Base-by-base conservation (phyloP, 345 rosid genomes). In the Pugionium dolabratum region DNA sequence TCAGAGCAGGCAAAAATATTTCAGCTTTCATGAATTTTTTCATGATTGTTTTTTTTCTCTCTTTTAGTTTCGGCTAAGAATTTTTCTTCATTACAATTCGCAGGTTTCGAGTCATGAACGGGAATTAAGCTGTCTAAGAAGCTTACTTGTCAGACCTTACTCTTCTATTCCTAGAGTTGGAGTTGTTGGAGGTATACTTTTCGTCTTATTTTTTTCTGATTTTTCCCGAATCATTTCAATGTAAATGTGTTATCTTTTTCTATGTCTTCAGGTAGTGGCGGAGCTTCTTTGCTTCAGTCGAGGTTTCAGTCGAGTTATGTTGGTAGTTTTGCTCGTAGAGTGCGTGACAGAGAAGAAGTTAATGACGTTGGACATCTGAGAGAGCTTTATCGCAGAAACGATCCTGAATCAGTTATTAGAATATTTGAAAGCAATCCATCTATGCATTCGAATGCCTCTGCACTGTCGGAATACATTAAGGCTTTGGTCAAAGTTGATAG, bases 401-500 rank as follows among this genome's bases (percentile, higher is more conserved):
- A 93, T 72, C 92, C 94, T 59, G 97, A 93, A 77, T 87, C 89
- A 28, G 86, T 93, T 53, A 90, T 93, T 73, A 80, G 88, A 72
- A 54, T 79, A 37, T 93, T 86, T 67, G 97, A 93, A 79, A 90
- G 84, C 76, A 86, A 79, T 56, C 85, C 97, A 46, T 85, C 96
- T 3, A 73, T 90, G 57, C 86, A 93, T 58, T 73, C 76, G 5
- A 90, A 83, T 63, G 63, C 81, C 9, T 75, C 87, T 28, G 97
- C 98, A 1, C 66, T 93, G 27, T 78, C 94, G 2, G 90, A 93
- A 55, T 93, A 93, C 50, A 86, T 93, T 5, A 93, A 86, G 81
- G 97, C 98, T 28, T 75, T 93, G 65, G 96, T 88, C 31, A 90
- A 80, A 81, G 95, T 88, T 68, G 90, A 90, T 75, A 82, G 95